Evolutionary conservation across 2,329 filamentous ascomycete genomes (phyloP).

Genomic region (Diplocarpon rosae): DNA sequence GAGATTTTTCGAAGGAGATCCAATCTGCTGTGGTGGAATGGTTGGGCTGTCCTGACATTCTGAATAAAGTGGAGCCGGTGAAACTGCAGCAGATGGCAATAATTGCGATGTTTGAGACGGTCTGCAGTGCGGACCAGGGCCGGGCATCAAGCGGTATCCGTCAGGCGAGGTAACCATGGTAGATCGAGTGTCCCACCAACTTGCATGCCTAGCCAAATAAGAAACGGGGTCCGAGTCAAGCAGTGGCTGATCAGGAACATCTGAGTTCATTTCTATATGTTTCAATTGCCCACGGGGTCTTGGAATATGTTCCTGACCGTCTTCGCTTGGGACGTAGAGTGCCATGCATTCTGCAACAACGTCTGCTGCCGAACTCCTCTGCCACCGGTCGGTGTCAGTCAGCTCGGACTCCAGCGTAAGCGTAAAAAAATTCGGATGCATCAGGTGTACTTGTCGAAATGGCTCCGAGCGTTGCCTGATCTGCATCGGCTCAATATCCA

Average conservation of each 20-base stretch:
- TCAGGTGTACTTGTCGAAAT: slow-evolving; percentile 59
- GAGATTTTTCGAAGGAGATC: slow-evolving; percentile 41
- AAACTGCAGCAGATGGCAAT: slow-evolving; percentile 37
- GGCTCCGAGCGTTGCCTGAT: slow-evolving; percentile 66
- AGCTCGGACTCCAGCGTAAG: slow-evolving; percentile 72
- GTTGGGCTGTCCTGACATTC: slow-evolving; percentile 48
- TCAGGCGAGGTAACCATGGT: slow-evolving; percentile 31
- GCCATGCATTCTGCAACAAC: slow-evolving; percentile 71
- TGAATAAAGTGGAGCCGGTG: slow-evolving; percentile 20
- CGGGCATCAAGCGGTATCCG: slow-evolving; percentile 29
- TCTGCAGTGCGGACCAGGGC: slow-evolving; percentile 30
- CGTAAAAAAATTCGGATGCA: slow-evolving; percentile 78
- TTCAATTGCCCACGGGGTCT: slow-evolving; percentile 10
- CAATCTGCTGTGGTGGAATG: slow-evolving; percentile 38
- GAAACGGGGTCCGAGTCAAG: slow-evolving; percentile 18
- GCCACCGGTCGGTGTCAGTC: slow-evolving; percentile 64
- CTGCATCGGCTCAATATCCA: slow-evolving; percentile 68
- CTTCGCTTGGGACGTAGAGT: slow-evolving; percentile 36
- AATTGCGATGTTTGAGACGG: slow-evolving; percentile 40
- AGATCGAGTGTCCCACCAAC: slow-evolving; percentile 44
- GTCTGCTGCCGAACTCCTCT: slow-evolving; percentile 69
- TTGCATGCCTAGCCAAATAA: slow-evolving; percentile 29
- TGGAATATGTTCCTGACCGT: slow-evolving; percentile 8
- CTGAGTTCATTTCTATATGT: slow-evolving; percentile 16
- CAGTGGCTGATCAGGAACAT: slow-evolving; percentile 23